Percentiles rank a stretch among this genome's conserved stretches.
phyloP scores from a whole-genome alignment of 148 eudicot genomes.

The Talinum fruticosum region DNA sequence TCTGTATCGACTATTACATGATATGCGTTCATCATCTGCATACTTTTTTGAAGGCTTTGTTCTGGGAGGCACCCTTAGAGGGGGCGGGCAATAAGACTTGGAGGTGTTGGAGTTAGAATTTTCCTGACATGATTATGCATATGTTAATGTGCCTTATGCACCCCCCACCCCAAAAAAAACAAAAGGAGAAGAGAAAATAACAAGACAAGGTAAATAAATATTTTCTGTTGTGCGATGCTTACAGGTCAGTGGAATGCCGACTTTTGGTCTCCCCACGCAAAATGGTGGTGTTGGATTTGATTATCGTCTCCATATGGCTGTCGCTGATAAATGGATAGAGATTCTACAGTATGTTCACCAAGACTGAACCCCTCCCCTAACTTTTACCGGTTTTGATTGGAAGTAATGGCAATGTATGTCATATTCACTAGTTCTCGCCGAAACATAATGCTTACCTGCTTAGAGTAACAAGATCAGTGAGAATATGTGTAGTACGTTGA shows the following conservation, averaged over 20 bases:
- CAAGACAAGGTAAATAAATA: not conserved
- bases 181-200: too few species aligned
- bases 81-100: not conserved
- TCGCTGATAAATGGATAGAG: constrained; percentile 98
- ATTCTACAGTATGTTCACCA: constrained; percentile 70
- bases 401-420: not conserved
- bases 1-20: not conserved
- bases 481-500: not conserved
- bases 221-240: constrained; percentile 12
- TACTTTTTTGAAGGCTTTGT: not conserved
- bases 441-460: not conserved
- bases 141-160: not conserved
- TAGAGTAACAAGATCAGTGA: not conserved
- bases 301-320: constrained; percentile 97
- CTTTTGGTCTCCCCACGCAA: constrained; percentile 76
- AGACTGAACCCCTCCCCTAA: not conserved
- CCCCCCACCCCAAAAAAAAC: not conserved
- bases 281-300: constrained; percentile 98
- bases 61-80: not conserved
- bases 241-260: constrained; percentile 99
- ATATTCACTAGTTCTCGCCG: not conserved
- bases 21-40: constrained; percentile 1
- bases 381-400: not conserved
- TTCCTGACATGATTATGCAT: not conserved
- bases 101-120: not conserved